Conservation (phyloP, 257 asterid genomes). For the Thymus quinquecostatus region DNA sequence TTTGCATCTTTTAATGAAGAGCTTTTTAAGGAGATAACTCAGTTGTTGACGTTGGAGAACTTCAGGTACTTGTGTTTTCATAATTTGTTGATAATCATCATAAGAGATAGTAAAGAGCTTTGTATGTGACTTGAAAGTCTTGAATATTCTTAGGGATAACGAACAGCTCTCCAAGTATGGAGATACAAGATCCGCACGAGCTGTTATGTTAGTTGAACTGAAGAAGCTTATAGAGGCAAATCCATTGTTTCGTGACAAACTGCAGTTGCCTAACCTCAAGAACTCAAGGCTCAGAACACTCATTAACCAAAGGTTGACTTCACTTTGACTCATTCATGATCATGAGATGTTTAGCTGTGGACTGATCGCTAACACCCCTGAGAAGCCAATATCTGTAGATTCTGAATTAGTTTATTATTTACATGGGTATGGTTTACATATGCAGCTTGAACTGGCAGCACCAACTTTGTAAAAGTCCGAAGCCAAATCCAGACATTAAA, state of each 20-base stretch:
- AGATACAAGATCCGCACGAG: conserved; percentile 90
- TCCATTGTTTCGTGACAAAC: conserved; percentile 92
- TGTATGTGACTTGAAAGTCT: conserved; percentile 16
- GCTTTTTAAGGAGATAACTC: conserved; percentile 95
- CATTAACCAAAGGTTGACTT: conserved; percentile 85
- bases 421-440: background rate
- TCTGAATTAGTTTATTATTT: background rate
- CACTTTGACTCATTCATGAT: conserved; percentile 17
- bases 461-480: conserved; percentile 92
- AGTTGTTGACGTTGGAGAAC: conserved; percentile 87
- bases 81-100: background rate
- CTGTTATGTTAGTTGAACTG: conserved; percentile 89
- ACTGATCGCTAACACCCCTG: background rate
- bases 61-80: conserved; percentile 60
- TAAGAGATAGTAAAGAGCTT: background rate
- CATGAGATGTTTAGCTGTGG: background rate
- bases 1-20: conserved; percentile 91
- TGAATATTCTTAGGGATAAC: conserved; percentile 65
- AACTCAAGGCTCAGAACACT: conserved; percentile 90
- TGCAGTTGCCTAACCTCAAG: conserved; percentile 85
- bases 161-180: conserved; percentile 96
- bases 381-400: background rate
- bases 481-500: conserved; percentile 96
- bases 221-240: conserved; percentile 98
- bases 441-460: conserved; percentile 99